Percentiles rank a stretch among this genome's conserved stretches.
These are phyloP conservation scores for Talaromyces funiculosus DNA, from an alignment of 2,329 filamentous ascomycete genomes.

Conservation along the genomic window DNA sequence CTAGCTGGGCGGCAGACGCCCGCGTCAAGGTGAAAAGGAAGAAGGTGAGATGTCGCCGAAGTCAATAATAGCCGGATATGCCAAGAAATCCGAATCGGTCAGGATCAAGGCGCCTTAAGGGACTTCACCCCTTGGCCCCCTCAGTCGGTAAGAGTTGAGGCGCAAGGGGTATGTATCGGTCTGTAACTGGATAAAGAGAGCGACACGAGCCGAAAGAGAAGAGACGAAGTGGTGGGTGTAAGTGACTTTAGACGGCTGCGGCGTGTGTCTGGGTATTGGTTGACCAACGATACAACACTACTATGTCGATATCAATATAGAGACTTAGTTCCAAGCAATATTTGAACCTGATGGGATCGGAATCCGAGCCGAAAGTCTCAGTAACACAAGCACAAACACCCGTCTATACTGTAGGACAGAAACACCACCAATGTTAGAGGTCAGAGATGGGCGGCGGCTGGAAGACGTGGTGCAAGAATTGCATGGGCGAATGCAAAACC, in stretches of 20 bases:
- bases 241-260: background rate
- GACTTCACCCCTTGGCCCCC: conserved; percentile 15
- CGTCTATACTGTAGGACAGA: background rate
- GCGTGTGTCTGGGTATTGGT: background rate
- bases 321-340: background rate
- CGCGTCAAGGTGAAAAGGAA: background rate
- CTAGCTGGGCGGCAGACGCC: conserved; percentile 12
- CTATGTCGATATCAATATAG: background rate
- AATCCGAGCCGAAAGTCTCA: conserved; percentile 2
- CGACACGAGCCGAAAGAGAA: background rate
- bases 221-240: background rate
- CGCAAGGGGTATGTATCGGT: conserved; percentile 14
- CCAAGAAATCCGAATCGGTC: background rate
- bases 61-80: background rate
- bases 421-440: conserved; percentile 2
- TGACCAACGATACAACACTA: background rate
- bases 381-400: background rate
- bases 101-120: conserved; percentile 3
- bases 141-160: conserved; percentile 14
- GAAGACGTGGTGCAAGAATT: conserved; percentile 7
- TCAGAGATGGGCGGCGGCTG: conserved; percentile 6
- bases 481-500: conserved; percentile 8
- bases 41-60: background rate
- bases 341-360: background rate
- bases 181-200: conserved; percentile 13